A percentile compares a stretch with the other conserved stretches of the same genome.
Conservation (phyloP, 2,329 filamentous ascomycete genomes). For the Aspergillus piperis region DNA sequence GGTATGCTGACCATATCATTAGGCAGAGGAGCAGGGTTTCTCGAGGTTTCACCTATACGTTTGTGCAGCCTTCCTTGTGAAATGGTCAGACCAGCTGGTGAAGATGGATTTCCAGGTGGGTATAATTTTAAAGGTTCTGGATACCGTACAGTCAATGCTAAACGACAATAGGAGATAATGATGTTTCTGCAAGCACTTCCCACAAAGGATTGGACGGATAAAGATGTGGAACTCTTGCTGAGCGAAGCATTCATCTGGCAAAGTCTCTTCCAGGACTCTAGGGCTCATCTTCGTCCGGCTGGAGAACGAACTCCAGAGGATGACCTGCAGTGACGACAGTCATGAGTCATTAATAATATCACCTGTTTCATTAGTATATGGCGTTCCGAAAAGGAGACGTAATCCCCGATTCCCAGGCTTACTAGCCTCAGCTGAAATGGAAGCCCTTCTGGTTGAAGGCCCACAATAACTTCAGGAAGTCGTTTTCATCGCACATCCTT, state of each 20-base stretch:
- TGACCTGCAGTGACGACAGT: conserved; percentile 38
- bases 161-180: conserved; percentile 80
- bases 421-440: conserved; percentile 69
- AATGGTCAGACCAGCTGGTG: conserved; percentile 92
- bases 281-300: conserved; percentile 70
- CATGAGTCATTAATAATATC: conserved; percentile 33
- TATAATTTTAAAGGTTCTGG: conserved; percentile 4
- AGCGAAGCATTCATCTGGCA: conserved; percentile 99
- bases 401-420: background rate
- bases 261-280: conserved; percentile 90
- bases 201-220: conserved; percentile 92
- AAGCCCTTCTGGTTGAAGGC: conserved; percentile 92
- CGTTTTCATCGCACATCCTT: conserved; percentile 86
- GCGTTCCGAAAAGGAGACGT: conserved; percentile 8
- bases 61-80: conserved; percentile 94
- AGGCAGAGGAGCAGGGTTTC: conserved; percentile 98
- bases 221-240: conserved; percentile 92
- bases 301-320: conserved; percentile 37
- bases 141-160: conserved; percentile 11
- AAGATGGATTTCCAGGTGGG: conserved; percentile 88
- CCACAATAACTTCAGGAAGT: conserved; percentile 78
- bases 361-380: conserved; percentile 16
- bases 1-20: conserved; percentile 21
- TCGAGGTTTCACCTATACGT: conserved; percentile 98
- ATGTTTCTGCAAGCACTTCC: conserved; percentile 97